These are phyloP conservation scores for Hibiscus syriacus DNA, from an alignment of 345 rosid species.

Conservation along the genomic window DNA sequence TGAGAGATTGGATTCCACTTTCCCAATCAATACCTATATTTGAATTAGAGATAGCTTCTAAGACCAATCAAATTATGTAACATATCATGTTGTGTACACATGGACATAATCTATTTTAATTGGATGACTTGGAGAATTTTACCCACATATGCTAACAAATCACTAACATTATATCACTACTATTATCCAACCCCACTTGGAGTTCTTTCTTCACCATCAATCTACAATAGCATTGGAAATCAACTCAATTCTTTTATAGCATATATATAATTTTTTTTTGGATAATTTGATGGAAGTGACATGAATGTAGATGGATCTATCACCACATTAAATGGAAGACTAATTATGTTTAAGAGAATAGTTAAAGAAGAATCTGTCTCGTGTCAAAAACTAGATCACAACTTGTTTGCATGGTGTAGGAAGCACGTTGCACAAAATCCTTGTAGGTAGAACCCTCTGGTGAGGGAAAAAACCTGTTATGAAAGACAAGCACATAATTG, in stretches of 20 bases:
- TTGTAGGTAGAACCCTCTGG: neutral
- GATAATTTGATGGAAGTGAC: neutral
- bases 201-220: too few relatives aligned
- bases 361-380: neutral
- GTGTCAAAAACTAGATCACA: constrained; percentile 9
- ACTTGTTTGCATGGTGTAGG: neutral
- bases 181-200: too few relatives aligned
- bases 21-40: neutral
- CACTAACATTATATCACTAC: too few relatives aligned
- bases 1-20: neutral
- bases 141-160: too few relatives aligned
- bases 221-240: too few relatives aligned
- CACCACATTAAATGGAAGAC: neutral
- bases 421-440: neutral
- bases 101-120: neutral
- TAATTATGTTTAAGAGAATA: neutral
- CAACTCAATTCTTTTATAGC: too few relatives aligned
- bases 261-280: too few relatives aligned
- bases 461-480: neutral
- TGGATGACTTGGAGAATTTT: too few relatives aligned
- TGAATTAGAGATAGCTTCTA: neutral
- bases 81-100: neutral
- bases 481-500: neutral
- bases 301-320: neutral
- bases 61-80: neutral